Base-by-base conservation (phyloP, 1,139 yeast species). In the Nakaseomyces sp. region DNA sequence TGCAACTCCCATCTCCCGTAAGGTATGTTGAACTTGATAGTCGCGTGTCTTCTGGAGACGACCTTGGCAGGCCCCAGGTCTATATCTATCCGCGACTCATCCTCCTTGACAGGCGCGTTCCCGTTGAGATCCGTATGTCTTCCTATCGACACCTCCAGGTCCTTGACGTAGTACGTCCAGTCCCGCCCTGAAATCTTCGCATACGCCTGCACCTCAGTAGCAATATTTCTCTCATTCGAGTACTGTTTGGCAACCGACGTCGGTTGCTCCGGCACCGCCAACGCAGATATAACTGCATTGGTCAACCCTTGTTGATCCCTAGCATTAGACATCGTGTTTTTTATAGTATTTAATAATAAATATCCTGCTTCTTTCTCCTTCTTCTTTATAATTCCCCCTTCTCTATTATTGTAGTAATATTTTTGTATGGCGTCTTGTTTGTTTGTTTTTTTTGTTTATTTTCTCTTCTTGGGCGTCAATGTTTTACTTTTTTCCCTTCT, bases 11-110 rank as follows among this genome's bases (percentile, higher is more conserved):
- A 91, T 50, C 75, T 71, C 47, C 94, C 74, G 37, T 76, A 67
- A 47, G 76, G 77, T 49, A 79, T 67, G 58, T 88, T 86, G 61
- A 85, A 89, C 41, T 76, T 74, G 47, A 91, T 87, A 18, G 76
- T 67, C 0, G 96, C 97, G 63, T 91, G 97, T 53, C 76, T 79
- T 52, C 97, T 74, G 24, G 91, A 80, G 5, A 91, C 96, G 17
- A 89, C 94, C 61, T 89, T 89, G 5, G 96, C 89, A 1, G 97
- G 97, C 2, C 96, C 96, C 55, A 91, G 70, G 65, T 91, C 97
- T 45, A 91, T 88, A 56, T 88, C 91, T 28, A 85, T 80, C 4
- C 43, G 33, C 16, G 35, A 40, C 33, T 42, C 31, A 36, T 48
- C 32, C 24, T 22, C 26, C 18, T 43, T 39, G 6, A 8, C n/a